phyloP scores from a whole-genome alignment of 108 stramenopile genomes.

The Pseudonitzschia pungens region DNA sequence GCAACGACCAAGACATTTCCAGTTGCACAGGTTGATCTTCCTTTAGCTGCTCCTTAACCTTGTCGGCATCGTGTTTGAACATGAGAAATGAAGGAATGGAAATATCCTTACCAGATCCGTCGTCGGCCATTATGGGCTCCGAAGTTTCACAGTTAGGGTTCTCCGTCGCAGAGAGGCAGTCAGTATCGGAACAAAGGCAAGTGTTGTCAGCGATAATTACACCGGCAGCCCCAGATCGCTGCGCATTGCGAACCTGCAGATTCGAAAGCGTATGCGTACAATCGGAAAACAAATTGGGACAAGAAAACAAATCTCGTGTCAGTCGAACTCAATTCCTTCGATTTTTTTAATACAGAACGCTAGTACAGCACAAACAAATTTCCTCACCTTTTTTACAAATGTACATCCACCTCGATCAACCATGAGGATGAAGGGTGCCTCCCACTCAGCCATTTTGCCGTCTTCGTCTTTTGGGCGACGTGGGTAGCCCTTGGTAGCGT shows the following conservation, averaged over 20 bases:
- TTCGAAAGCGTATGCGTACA: not conserved
- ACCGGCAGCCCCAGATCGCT: conserved; percentile 85
- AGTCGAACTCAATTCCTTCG: not conserved
- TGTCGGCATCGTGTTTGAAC: conserved; percentile 85
- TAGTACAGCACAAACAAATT: not conserved
- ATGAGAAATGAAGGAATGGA: conserved; percentile 89
- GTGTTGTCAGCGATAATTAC: conserved; percentile 92
- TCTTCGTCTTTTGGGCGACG: conserved; percentile 48
- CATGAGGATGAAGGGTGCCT: conserved; percentile 88
- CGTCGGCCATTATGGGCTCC: conserved; percentile 98
- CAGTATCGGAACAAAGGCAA: conserved; percentile 72
- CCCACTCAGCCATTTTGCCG: conserved; percentile 65
- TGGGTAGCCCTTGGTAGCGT: conserved; percentile 59
- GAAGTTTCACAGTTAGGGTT: conserved; percentile 59
- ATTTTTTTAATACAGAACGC: not conserved
- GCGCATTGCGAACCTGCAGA: conserved; percentile 78
- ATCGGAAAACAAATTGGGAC: not conserved
- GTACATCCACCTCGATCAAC: conserved; percentile 90
- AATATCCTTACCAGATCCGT: conserved; percentile 90
- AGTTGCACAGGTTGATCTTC: conserved; percentile 72
- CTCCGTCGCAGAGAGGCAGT: conserved; percentile 34
- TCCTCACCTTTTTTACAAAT: conserved; percentile 83
- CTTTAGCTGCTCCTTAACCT: conserved; percentile 58
- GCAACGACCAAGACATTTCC: conserved; percentile 89
- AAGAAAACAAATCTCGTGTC: not conserved